Evolutionary conservation across 371 early-diverging fungal genomes (phyloP).

Genomic region (Haplosporangium sp.): DNA sequence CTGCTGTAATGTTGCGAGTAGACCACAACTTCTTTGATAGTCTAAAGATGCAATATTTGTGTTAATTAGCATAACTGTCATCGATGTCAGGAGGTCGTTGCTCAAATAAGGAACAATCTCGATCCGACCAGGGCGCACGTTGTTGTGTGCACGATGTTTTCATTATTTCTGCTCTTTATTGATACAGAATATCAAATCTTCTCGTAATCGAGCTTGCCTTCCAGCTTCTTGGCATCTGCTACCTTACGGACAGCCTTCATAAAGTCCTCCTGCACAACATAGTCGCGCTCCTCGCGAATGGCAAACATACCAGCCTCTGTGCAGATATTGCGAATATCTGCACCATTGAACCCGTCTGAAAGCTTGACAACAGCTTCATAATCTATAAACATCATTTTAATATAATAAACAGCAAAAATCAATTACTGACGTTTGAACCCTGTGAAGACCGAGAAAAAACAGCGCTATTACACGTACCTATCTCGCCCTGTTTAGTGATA

Average conservation of each 20-base stretch:
- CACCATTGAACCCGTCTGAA: conserved; percentile 99
- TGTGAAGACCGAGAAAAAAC: neutral
- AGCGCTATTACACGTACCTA: conserved; percentile 67
- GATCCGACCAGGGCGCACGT: neutral
- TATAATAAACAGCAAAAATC: too few relatives aligned
- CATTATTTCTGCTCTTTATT: too few relatives aligned
- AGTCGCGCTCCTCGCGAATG: conserved; percentile 97
- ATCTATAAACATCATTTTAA: conserved; percentile 63
- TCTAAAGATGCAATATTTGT: neutral
- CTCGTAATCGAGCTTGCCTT: conserved; percentile 97
- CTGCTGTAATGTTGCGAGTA: too few relatives aligned
- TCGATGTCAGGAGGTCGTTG: too few relatives aligned
- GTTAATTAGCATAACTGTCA: too few relatives aligned
- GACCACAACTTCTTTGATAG: too few relatives aligned
- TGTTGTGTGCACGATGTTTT: neutral
- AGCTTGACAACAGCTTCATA: conserved; percentile 99
- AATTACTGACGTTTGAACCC: neutral
- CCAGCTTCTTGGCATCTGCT: conserved; percentile 98
- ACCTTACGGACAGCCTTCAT: conserved; percentile 99
- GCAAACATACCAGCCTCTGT: conserved; percentile 99
- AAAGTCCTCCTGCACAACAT: conserved; percentile 98
- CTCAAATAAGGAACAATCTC: conserved; percentile 6
- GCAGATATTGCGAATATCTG: conserved; percentile 99
- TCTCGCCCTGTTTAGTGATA: conserved; percentile 97
- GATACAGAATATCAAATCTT: conserved; percentile 66